Conservation (phyloP, 2,329 filamentous ascomycete genomes). For the Bisporella sp. region DNA sequence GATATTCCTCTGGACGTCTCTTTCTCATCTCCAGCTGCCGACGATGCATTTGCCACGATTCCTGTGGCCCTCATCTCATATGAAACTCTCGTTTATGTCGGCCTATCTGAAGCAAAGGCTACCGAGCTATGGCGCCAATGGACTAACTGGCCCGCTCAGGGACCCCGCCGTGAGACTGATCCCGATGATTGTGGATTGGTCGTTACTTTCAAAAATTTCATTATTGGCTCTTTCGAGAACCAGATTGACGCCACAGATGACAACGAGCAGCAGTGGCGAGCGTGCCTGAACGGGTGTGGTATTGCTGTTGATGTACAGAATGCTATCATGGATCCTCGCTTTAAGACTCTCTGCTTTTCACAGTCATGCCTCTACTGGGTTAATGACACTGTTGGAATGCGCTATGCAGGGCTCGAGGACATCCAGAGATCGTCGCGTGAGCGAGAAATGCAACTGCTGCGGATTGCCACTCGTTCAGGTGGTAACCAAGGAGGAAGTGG, state of each 20-base stretch:
- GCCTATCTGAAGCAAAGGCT: slow-evolving; percentile 5
- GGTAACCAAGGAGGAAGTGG: no score
- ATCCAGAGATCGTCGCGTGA: no score
- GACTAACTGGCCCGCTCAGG: slow-evolving; percentile 3
- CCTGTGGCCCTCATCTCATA: slow-evolving; percentile 4
- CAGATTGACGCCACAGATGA: slow-evolving; percentile 1
- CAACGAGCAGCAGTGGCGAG: slow-evolving; percentile 2
- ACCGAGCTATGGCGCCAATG: slow-evolving; percentile 3
- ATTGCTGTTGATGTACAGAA: slow-evolving; percentile 4
- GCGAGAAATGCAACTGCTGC: no score
- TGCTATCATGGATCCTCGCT: slow-evolving; percentile 4
- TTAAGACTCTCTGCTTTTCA: no score
- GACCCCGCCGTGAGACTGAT: slow-evolving; percentile 5
- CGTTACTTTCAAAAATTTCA: slow-evolving; percentile 3
- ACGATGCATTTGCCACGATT: slow-evolving; percentile 2
- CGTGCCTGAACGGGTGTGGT: slow-evolving; percentile 3
- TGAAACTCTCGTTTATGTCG: slow-evolving; percentile 4
- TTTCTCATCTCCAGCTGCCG: slow-evolving; percentile 3
- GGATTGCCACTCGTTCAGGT: no score
- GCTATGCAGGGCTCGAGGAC: no score
- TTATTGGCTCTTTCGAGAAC: slow-evolving; percentile 4
- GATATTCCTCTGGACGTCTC: slow-evolving; percentile 2
- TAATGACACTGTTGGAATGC: no score
- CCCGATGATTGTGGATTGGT: slow-evolving; percentile 4
- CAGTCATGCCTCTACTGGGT: no score